Conservation (phyloP, 257 asterid genomes). For the Cordia subcordata region DNA sequence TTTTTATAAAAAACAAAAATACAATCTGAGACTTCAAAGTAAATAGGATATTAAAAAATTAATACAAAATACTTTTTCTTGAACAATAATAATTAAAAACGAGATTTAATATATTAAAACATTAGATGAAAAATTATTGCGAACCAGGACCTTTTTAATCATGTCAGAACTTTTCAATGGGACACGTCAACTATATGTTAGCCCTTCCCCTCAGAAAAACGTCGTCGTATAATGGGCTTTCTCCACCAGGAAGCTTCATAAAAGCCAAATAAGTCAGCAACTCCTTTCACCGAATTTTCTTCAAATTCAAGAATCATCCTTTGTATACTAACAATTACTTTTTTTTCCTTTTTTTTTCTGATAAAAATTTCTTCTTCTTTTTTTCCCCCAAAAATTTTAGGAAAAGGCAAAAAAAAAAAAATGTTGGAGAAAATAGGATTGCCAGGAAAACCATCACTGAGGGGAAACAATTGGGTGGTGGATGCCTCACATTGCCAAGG, state of each 20-base stretch:
- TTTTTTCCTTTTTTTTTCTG: not conserved
- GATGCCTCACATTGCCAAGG: slow-evolving; percentile 97
- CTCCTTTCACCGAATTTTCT: not conserved
- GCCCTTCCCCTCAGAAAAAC: not conserved
- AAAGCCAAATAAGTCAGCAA: not conserved
- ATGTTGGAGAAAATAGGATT: slow-evolving; percentile 95
- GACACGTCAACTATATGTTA: not conserved
- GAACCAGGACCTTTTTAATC: no score
- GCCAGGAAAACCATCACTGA: slow-evolving; percentile 82
- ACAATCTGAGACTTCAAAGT: no score
- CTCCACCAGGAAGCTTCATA: not conserved
- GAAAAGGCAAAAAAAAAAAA: slow-evolving; percentile 7
- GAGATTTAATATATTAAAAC: no score
- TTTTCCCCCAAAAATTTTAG: no score
- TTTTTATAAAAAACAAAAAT: no score
- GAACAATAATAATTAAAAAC: no score
- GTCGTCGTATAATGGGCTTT: not conserved
- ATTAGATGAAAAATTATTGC: no score
- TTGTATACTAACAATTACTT: no score
- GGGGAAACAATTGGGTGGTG: slow-evolving; percentile 87
- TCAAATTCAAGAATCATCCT: not conserved
- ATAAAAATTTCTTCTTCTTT: not conserved
- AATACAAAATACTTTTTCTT: no score
- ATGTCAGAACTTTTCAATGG: no score
- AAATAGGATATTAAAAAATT: no score